phyloP scores from a whole-genome alignment of 805 yeast genomes.

The Candida maltosa region DNA sequence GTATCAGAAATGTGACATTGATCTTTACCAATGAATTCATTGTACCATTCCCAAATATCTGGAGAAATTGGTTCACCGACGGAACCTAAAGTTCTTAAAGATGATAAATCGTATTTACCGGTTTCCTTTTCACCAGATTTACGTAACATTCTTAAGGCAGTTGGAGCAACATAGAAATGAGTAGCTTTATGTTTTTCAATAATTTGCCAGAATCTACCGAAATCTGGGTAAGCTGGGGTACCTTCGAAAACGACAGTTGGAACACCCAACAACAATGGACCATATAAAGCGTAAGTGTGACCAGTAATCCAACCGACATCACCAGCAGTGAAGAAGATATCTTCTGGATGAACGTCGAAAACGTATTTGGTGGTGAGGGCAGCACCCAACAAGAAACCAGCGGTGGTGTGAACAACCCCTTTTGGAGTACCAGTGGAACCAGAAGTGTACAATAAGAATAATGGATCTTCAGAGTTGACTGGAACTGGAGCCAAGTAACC shows the following conservation, averaged over 20 bases:
- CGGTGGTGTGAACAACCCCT: slow-evolving; percentile 81
- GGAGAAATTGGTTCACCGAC: slow-evolving; percentile 88
- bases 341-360: slow-evolving; percentile 74
- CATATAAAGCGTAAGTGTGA: slow-evolving; percentile 79
- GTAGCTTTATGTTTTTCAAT: slow-evolving; percentile 68
- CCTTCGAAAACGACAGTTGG: slow-evolving; percentile 83
- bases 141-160: slow-evolving; percentile 73
- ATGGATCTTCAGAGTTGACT: slow-evolving; percentile 76
- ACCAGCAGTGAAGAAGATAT: slow-evolving; percentile 79
- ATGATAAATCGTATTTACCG: slow-evolving; percentile 56
- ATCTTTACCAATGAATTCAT: slow-evolving; percentile 65
- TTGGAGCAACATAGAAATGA: slow-evolving; percentile 83
- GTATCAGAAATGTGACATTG: slow-evolving; percentile 76
- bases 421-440: slow-evolving; percentile 90
- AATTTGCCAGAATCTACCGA: slow-evolving; percentile 77
- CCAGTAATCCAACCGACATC: slow-evolving; percentile 94
- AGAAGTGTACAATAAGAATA: slow-evolving; percentile 77
- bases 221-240: slow-evolving; percentile 82
- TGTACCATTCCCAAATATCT: slow-evolving; percentile 86
- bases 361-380: slow-evolving; percentile 69
- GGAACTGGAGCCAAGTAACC: slow-evolving; percentile 73
- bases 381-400: slow-evolving; percentile 75
- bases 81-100: slow-evolving; percentile 71
- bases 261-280: slow-evolving; percentile 73
- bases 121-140: slow-evolving; percentile 68